Evolutionary conservation across 345 rosid genomes (phyloP).

Genomic region (Arabidopsis suecica): DNA sequence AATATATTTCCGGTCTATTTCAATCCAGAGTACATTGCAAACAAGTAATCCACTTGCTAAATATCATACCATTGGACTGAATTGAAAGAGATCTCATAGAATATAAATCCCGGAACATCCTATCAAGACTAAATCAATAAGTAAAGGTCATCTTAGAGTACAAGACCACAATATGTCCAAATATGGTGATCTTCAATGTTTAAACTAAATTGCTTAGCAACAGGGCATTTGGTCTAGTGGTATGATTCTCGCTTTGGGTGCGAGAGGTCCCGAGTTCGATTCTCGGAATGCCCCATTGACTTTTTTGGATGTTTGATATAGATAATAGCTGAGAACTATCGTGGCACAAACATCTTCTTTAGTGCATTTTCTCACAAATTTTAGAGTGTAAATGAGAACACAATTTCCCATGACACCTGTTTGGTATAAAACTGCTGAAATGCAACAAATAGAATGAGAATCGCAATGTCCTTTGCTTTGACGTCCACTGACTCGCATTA

Average conservation of each 20-base stretch:
- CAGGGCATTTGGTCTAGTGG: conserved; percentile 85
- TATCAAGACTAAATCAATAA: not conserved
- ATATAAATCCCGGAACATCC: not conserved
- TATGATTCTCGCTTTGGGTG: conserved; percentile 91
- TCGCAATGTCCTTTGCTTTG: not conserved
- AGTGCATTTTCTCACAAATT: not conserved
- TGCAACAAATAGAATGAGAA: not conserved
- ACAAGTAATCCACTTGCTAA: not conserved
- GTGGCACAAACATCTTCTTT: not conserved
- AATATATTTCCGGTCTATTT: not conserved
- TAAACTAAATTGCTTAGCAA: not conserved
- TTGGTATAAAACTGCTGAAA: not conserved
- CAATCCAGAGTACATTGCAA: not conserved
- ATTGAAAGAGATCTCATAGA: not conserved
- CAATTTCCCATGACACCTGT: not conserved
- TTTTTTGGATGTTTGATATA: conserved; percentile 8
- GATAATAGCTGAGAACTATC: not conserved
- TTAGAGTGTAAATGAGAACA: not conserved
- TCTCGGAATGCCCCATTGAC: conserved; percentile 68
- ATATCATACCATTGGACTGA: not conserved
- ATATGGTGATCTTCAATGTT: not conserved
- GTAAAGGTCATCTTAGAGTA: not conserved
- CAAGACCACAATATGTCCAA: not conserved
- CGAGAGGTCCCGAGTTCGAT: conserved; percentile 78
- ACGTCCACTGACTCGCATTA: not conserved